Evolutionary conservation across 2,329 filamentous ascomycete genomes (phyloP).

Genomic region (Chaetomium sp.): DNA sequence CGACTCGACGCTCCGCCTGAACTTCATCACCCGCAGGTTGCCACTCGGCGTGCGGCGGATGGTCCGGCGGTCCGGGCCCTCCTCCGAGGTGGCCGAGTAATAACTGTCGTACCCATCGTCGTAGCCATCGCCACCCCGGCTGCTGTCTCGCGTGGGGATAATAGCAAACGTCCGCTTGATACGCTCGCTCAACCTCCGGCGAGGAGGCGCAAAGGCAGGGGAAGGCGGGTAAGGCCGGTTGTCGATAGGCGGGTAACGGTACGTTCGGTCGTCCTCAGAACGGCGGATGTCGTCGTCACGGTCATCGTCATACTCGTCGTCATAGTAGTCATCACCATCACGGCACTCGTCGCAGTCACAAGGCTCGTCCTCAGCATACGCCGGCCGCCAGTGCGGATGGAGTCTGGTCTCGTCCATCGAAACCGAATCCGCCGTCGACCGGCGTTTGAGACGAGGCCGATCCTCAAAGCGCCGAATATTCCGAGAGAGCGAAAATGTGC

Average conservation of each 20-base stretch:
- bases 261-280: slow-evolving; percentile 33
- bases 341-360: slow-evolving; percentile 23
- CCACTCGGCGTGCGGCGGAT: slow-evolving; percentile 55
- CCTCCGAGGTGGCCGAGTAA: slow-evolving; percentile 20
- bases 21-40: slow-evolving; percentile 52
- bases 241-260: slow-evolving; percentile 43
- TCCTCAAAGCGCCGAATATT: slow-evolving; percentile 29
- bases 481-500: slow-evolving; percentile 49
- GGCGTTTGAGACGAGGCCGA: slow-evolving; percentile 28
- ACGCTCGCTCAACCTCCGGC: slow-evolving; percentile 43
- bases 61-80: slow-evolving; percentile 43
- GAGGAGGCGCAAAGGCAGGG: slow-evolving; percentile 23
- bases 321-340: slow-evolving; percentile 26
- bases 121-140: not conserved
- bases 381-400: slow-evolving; percentile 57
- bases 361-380: slow-evolving; percentile 35
- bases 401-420: slow-evolving; percentile 49
- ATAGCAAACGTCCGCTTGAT: slow-evolving; percentile 57
- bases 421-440: slow-evolving; percentile 38
- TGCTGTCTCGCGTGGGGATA: slow-evolving; percentile 42
- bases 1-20: slow-evolving; percentile 43
- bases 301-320: slow-evolving; percentile 29
- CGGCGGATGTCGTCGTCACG: slow-evolving; percentile 19
- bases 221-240: slow-evolving; percentile 34
- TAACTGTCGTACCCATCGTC: slow-evolving; percentile 21